These are phyloP conservation scores for Yamadazyma triangularis DNA, from an alignment of 1,139 yeast species.

Conservation along the genomic window DNA sequence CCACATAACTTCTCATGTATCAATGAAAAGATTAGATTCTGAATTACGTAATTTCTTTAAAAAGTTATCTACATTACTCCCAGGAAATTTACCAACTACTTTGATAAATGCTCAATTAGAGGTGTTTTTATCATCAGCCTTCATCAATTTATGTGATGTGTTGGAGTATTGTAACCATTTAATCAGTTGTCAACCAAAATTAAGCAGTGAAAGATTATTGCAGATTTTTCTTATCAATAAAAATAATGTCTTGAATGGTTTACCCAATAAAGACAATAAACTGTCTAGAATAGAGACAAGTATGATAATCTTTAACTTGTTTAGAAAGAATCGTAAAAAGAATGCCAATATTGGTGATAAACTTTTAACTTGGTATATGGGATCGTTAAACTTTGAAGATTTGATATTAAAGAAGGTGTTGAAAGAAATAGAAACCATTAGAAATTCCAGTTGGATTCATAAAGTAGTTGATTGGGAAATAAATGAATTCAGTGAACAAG, in stretches of 20 bases:
- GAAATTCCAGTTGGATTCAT: slow-evolving; percentile 54
- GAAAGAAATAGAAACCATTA: slow-evolving; percentile 49
- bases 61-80: slow-evolving; percentile 11
- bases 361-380: slow-evolving; percentile 52
- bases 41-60: slow-evolving; percentile 27
- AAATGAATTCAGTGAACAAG: slow-evolving; percentile 36
- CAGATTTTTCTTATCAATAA: slow-evolving; percentile 61
- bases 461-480: slow-evolving; percentile 65
- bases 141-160: slow-evolving; percentile 33
- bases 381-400: slow-evolving; percentile 61
- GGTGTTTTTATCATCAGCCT: slow-evolving; percentile 48
- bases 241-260: slow-evolving; percentile 20
- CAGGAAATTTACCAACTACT: slow-evolving; percentile 37
- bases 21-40: slow-evolving; percentile 42
- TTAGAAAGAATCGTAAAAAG: slow-evolving; percentile 35
- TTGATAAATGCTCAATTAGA: slow-evolving; percentile 67
- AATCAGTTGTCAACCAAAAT: slow-evolving; percentile 28
- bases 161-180: slow-evolving; percentile 40
- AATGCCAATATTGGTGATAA: slow-evolving; percentile 43
- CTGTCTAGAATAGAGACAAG: slow-evolving; percentile 38
- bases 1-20: slow-evolving; percentile 58
- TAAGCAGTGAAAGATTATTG: slow-evolving; percentile 51
- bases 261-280: slow-evolving; percentile 17
- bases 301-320: slow-evolving; percentile 41
- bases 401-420: slow-evolving; percentile 54